Evolutionary conservation across 345 rosid genomes (phyloP).

Genomic region (Salix viminalis): DNA sequence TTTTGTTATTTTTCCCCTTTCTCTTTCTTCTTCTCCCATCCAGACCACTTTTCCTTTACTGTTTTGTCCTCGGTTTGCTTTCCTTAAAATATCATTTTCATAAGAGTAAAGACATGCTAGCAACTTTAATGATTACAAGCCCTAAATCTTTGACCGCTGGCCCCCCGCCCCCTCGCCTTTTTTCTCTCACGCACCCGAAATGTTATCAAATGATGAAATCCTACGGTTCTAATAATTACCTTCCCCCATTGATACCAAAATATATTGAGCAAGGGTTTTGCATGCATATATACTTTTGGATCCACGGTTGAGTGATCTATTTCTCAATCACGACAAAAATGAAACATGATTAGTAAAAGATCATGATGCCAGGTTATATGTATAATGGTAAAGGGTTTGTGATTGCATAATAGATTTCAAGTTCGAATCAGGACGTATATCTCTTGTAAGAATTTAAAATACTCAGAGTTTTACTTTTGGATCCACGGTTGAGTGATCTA

Average conservation of each 20-base stretch:
- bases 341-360: neutral
- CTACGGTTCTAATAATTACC: neutral
- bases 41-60: conserved; percentile 34
- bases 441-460: rapidly evolving
- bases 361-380: neutral
- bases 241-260: neutral
- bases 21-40: conserved; percentile 15
- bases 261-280: neutral
- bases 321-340: neutral
- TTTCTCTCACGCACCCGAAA: neutral
- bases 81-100: conserved; percentile 48
- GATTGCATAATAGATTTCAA: too few species aligned
- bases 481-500: neutral
- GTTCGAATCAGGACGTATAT: too few species aligned
- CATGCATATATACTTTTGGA: neutral
- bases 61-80: conserved; percentile 15
- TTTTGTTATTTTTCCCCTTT: neutral
- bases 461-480: too few species aligned
- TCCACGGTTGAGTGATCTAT: neutral
- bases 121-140: conserved; percentile 33
- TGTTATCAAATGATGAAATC: neutral
- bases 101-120: conserved; percentile 25
- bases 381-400: too few species aligned
- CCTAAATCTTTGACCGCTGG: conserved; percentile 36
- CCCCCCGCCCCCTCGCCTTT: neutral